Conservation (phyloP, 441 rosid genomes). For the Populus hybrid region DNA sequence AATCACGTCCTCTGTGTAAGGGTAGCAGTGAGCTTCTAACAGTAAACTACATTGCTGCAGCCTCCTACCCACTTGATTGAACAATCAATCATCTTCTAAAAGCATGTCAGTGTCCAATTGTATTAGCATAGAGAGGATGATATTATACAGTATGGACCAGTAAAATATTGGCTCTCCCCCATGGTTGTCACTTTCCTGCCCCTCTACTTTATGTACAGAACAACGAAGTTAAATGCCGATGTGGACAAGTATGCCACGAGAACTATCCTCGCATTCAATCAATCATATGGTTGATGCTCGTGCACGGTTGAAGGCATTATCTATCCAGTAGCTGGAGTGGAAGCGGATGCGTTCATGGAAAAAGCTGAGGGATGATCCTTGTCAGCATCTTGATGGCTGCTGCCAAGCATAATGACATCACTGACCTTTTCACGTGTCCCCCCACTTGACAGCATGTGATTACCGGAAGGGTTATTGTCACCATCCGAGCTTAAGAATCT, state of each 20-base stretch:
- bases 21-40: constrained; percentile 38
- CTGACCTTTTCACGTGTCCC: constrained; percentile 25
- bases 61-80: constrained; percentile 22
- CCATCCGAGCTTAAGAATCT: constrained; percentile 32
- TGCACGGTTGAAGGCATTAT: not conserved
- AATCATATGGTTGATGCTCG: constrained; percentile 3
- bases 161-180: constrained; percentile 26
- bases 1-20: constrained; percentile 23
- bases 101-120: constrained; percentile 10
- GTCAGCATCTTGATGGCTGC: constrained; percentile 30
- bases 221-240: constrained; percentile 20
- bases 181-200: constrained; percentile 19
- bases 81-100: constrained; percentile 1
- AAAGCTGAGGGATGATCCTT: constrained; percentile 29
- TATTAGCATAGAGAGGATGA: constrained; percentile 8
- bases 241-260: constrained; percentile 18
- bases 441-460: constrained; percentile 23
- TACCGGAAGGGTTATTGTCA: constrained; percentile 22
- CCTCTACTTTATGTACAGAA: constrained; percentile 41
- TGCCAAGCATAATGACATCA: constrained; percentile 16
- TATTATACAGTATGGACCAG: constrained; percentile 11
- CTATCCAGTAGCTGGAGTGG: constrained; percentile 42
- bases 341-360: constrained; percentile 27
- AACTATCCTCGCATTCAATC: constrained; percentile 12
- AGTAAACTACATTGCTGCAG: constrained; percentile 37